Evolutionary conservation across 257 asterid species (phyloP).

Genomic region (Mitragyna speciosa): DNA sequence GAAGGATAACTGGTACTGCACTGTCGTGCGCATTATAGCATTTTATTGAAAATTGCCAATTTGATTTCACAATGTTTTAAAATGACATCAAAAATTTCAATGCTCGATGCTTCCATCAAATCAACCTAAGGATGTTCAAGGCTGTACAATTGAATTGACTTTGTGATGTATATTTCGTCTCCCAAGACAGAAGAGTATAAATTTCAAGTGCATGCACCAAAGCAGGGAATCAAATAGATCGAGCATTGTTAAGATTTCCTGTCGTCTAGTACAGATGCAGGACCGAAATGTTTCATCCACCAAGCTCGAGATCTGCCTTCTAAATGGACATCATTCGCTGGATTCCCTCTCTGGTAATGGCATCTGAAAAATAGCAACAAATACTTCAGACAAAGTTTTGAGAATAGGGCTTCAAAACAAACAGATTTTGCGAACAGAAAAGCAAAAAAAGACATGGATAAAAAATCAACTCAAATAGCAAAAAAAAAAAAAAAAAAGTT

Average conservation of each 20-base stretch:
- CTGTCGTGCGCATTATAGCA: not conserved
- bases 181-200: not conserved
- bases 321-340: not conserved
- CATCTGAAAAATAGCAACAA: not conserved
- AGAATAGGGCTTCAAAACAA: not conserved
- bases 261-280: not conserved
- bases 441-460: no score
- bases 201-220: not conserved
- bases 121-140: not conserved
- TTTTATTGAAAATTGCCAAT: no score
- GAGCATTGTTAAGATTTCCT: not conserved
- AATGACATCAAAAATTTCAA: not conserved
- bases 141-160: not conserved
- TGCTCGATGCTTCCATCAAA: not conserved
- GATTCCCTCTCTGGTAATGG: not conserved
- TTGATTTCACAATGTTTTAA: not conserved
- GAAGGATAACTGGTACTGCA: not conserved
- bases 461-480: not conserved
- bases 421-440: not conserved
- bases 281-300: not conserved
- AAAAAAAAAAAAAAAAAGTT: not conserved
- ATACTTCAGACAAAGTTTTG: not conserved
- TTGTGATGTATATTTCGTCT: not conserved
- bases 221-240: no score
- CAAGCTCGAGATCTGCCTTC: not conserved